Base-by-base conservation (phyloP, 768 basidiomycete genomes). In the Rhodotorula babjevae region DNA sequence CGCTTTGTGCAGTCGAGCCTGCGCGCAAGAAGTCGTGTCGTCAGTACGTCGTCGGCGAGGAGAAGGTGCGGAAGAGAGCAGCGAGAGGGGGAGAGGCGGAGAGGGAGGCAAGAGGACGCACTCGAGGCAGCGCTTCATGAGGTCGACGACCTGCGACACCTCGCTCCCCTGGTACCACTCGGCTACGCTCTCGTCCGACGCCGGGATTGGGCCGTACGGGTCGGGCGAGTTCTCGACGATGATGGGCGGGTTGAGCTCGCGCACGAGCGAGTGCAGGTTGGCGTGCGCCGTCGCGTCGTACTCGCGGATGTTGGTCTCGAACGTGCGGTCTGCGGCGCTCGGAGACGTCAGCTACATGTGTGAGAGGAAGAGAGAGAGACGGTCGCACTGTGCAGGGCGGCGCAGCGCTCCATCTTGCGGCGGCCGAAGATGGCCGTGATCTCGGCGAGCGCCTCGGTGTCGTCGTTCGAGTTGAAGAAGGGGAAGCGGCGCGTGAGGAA, bases 401-500 rank as follows among this genome's bases (percentile, higher is more conserved):
- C 95, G 50, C 87, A 85, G 78, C 86, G 88, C 79, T 95, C 95
- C 86, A 96, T 91, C 63, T 85, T 85, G 74, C 84, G 85, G 73
- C 86, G 86, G 15, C 96, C 96, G 72, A 96, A 87, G 57, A 99
- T 88, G 19, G 87, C 84, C 25, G 92, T 89, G 65, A 97, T 89
- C 82, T 99, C 96, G 89, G 97, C 90, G 29, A 98, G 83, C 12
- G 94, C 96, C 80, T 99, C 95, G 49, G 89, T 86, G 79, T 99
- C 96, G 78, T 98, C 93, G 77, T 86, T 90, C 29, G 93, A 92
- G 76, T 92, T 90, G 82, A 98, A 93, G 42, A 97, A 82, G 3
- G 96, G 96, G 79, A 97, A 99, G 76, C 95, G 96, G 57, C 87
- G 86, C 0, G 89, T 89, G 49, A 99, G 84, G 82, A 97, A 94